Evolutionary conservation across 768 basidiomycete species (phyloP), one percentile per base, ranked within the genome.

Genomic region (Leccinum incarnatum): DNA sequence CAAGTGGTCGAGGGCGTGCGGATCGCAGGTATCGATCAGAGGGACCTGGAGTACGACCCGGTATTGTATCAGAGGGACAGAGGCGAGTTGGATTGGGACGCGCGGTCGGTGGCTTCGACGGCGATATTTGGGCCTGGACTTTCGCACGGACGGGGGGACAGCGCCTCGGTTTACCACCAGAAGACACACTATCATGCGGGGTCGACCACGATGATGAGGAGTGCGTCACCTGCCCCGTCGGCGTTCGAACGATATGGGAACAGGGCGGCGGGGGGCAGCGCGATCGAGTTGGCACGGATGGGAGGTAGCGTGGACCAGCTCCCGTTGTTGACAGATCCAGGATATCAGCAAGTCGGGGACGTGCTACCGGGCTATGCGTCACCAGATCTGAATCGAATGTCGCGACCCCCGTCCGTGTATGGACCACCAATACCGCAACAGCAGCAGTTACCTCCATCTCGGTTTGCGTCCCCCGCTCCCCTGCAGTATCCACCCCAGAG

Each of bases 1-100:
- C 85, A 84, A 51, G 75, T 93, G 61, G 76, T 92, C 1, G 83
- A 88, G 37, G 89, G 87, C 45, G 91, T 94, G 69, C 89, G 79
- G 71, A 92, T 94, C 74, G 92, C 92, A 48, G 89, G 83, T 62
- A 80, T 94, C 67, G 83, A 88, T 57, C 86, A 93, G 82, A 77
- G 75, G 62, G 89, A 94, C 60, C 78, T 94, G 50, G 91, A 88
- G 70, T 93, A 91, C 69, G 92, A 93, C 66, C 90, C 88, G n/a
- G 77, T 72, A 7, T 73, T 90, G 19, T 94, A 93, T 66, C 82
- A 80, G 63, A 85, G 90, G 15, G 92, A 94, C 68, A 80, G 89
- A 59, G 92, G 91, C 54, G 92, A 96, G 71, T 69, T 87, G 51
- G 93, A 95, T 65, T 96, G 91, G 93, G 95, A 97, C 64, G 79